Conservation (phyloP, 257 asterid genomes). For the Solanum piurae region DNA sequence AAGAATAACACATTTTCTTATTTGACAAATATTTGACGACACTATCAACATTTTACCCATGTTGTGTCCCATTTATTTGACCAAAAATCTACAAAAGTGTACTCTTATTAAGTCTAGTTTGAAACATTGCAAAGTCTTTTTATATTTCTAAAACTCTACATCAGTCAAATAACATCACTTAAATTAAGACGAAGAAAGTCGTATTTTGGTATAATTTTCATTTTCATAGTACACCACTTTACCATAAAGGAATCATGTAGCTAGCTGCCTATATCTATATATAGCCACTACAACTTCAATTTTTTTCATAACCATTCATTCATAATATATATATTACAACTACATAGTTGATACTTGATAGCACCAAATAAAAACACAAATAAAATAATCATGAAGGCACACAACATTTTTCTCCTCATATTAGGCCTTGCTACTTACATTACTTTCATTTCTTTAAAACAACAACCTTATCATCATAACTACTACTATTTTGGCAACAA, state of each 20-base stretch:
- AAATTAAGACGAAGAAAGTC: too few relatives aligned
- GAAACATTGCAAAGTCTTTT: too few relatives aligned
- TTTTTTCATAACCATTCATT: neutral
- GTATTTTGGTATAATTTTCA: neutral
- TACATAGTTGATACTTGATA: neutral
- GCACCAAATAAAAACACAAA: neutral
- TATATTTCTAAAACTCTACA: too few relatives aligned
- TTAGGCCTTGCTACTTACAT: neutral
- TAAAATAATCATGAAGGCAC: neutral
- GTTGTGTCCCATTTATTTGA: too few relatives aligned
- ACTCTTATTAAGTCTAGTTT: too few relatives aligned
- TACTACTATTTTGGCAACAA: neutral
- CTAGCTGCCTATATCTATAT: neutral
- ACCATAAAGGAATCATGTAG: neutral
- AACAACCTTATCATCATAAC: neutral
- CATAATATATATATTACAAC: neutral
- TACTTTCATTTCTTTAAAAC: neutral
- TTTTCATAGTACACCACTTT: neutral
- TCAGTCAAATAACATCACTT: too few relatives aligned
- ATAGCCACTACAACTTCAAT: neutral
- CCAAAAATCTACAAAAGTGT: too few relatives aligned
- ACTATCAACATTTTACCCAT: too few relatives aligned
- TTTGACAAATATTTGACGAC: too few relatives aligned
- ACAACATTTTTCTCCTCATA: neutral
- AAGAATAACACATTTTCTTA: too few relatives aligned